phyloP scores from a whole-genome alignment of 441 rosid genomes.

The Breynia disticha region DNA sequence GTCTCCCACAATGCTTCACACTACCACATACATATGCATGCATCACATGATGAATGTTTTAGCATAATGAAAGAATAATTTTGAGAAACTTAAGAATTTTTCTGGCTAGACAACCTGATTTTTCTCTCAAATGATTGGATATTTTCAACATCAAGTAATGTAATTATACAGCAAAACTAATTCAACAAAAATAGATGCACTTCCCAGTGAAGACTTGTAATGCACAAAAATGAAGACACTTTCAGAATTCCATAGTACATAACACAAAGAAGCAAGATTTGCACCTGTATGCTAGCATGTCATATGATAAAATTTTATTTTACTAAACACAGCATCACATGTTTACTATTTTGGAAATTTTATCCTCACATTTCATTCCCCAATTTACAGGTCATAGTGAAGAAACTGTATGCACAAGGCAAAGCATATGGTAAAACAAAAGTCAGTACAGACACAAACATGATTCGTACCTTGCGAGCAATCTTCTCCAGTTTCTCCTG shows the following conservation, averaged over 20 bases:
- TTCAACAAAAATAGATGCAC: too few relatives aligned
- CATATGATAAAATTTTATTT: not conserved
- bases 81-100: too few relatives aligned
- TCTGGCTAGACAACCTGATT: too few relatives aligned
- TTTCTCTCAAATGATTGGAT: too few relatives aligned
- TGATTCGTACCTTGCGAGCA: slow-evolving; percentile 59
- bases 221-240: not conserved
- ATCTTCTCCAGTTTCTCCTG: slow-evolving; percentile 80
- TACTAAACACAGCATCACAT: too few relatives aligned
- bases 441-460: not conserved
- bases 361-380: too few relatives aligned
- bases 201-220: not conserved
- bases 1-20: not conserved
- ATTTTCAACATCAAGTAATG: too few relatives aligned
- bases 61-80: not conserved
- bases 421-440: slow-evolving; percentile 3
- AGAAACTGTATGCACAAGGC: not conserved
- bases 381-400: not conserved
- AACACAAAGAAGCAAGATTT: not conserved
- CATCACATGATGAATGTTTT: not conserved
- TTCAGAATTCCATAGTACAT: not conserved
- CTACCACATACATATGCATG: not conserved
- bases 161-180: too few relatives aligned
- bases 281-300: not conserved
- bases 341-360: too few relatives aligned